A percentile compares a stretch with the other conserved stretches of the same genome.
phyloP scores from a whole-genome alignment of 2,329 filamentous ascomycete species.

The Parastagonospora avenae region DNA sequence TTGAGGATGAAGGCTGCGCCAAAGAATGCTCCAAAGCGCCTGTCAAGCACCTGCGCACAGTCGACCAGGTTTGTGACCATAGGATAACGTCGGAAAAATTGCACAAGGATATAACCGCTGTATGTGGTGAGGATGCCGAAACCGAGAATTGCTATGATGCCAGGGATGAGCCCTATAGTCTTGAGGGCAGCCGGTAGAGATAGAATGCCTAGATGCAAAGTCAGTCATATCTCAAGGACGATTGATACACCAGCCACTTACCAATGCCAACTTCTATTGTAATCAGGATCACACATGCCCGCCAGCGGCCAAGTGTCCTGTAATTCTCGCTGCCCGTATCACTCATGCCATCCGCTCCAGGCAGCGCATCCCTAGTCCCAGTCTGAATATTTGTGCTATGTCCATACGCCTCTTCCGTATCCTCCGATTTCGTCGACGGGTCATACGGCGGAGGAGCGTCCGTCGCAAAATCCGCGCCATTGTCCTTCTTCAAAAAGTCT shows the following conservation, averaged over 20 bases:
- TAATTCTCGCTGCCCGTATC: conserved; percentile 26
- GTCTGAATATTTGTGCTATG: conserved; percentile 31
- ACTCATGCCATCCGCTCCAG: conserved; percentile 30
- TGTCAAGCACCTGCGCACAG: conserved; percentile 17
- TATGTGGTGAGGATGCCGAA: conserved; percentile 33
- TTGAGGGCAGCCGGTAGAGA: conserved; percentile 34
- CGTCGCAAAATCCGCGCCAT: conserved; percentile 11
- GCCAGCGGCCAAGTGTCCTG: conserved; percentile 33
- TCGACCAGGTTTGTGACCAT: conserved; percentile 39
- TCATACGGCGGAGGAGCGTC: conserved; percentile 19
- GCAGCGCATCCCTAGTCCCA: conserved; percentile 28
- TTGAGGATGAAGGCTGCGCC: conserved; percentile 33
- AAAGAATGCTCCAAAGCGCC: conserved; percentile 32
- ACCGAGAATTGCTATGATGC: conserved; percentile 38
- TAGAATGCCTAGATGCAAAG: conserved; percentile 16
- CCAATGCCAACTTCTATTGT: conserved; percentile 39
- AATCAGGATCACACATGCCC: conserved; percentile 36
- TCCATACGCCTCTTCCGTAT: conserved; percentile 26
- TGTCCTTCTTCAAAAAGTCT: conserved; percentile 30
- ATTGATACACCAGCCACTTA: too few relatives aligned
- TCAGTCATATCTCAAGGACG: too few relatives aligned
- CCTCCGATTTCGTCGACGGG: conserved; percentile 24
- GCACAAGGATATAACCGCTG: conserved; percentile 32
- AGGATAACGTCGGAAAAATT: conserved; percentile 32
- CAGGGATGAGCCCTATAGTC: conserved; percentile 35